These are phyloP conservation scores for Osmanthus fragrans DNA, from an alignment of 257 asterid genomes.

Conservation along the genomic window DNA sequence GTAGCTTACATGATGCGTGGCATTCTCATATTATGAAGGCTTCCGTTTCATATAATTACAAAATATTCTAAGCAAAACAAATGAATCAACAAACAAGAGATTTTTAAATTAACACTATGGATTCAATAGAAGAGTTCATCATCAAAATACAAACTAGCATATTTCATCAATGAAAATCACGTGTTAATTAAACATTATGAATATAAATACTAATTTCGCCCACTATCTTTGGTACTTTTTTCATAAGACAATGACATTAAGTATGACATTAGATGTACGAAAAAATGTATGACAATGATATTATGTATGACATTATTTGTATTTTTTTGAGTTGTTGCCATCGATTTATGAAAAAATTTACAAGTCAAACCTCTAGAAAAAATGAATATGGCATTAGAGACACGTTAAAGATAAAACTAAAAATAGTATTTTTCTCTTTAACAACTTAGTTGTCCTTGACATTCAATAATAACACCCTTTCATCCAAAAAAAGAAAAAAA, in stretches of 20 bases:
- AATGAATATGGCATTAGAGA: background rate
- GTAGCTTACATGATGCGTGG: background rate
- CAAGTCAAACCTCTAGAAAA: background rate
- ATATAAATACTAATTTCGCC: background rate
- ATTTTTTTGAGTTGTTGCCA: background rate
- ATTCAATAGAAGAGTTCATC: background rate
- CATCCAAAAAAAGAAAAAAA: background rate
- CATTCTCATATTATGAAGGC: slow-evolving; percentile 2
- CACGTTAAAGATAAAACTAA: background rate
- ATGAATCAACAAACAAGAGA: background rate
- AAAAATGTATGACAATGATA: background rate
- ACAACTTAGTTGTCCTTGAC: background rate
- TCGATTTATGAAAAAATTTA: background rate
- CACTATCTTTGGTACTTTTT: background rate
- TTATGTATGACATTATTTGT: too few species aligned
- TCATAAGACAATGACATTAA: background rate
- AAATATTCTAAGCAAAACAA: background rate
- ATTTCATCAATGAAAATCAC: background rate
- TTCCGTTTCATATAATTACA: background rate
- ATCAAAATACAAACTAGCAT: background rate
- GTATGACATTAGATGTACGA: background rate
- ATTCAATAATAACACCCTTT: background rate
- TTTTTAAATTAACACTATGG: background rate
- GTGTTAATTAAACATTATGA: background rate
- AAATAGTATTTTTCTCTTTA: background rate